Percentiles rank a stretch among this genome's conserved stretches.
phyloP scores from a whole-genome alignment of 192 early-diverging fungal genomes.

The Gigaspora rosea region DNA sequence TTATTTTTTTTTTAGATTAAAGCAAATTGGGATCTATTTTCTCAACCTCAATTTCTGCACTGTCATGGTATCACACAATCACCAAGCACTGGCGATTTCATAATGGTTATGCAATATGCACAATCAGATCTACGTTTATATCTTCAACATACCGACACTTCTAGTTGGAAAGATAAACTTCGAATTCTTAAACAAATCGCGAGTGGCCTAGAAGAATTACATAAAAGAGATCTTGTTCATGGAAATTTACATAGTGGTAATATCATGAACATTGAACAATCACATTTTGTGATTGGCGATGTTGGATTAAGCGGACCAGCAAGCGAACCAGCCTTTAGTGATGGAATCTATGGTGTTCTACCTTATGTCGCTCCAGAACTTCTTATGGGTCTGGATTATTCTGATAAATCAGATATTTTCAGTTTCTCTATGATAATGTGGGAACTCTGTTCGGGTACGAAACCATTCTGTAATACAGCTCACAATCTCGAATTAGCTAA shows the following conservation, averaged over 20 bases:
- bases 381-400: conserved; percentile 2
- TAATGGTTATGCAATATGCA: conserved; percentile 48
- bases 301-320: conserved; percentile 38
- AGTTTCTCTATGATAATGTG: conserved; percentile 51
- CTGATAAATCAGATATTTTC: conserved; percentile 38
- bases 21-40: conserved; percentile 4
- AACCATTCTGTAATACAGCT: conserved; percentile 38
- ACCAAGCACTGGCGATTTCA: conserved; percentile 40
- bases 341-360: conserved; percentile 37
- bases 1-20: conserved; percentile 22
- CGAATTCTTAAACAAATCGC: conserved; percentile 39
- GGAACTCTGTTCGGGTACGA: conserved; percentile 45
- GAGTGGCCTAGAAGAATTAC: conserved; percentile 37
- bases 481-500: conserved; percentile 33
- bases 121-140: conserved; percentile 41
- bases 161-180: conserved; percentile 35
- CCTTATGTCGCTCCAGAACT: conserved; percentile 47
- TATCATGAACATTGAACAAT: conserved; percentile 43
- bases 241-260: conserved; percentile 50
- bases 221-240: conserved; percentile 47
- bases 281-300: conserved; percentile 42
- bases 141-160: conserved; percentile 35
- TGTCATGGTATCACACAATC: conserved; percentile 45
- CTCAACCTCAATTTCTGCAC: conserved; percentile 24
- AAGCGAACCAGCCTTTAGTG: conserved; percentile 5